Conservation (phyloP, 1,284 basidiomycete genomes). For the Uromyces viciae-fabae region DNA sequence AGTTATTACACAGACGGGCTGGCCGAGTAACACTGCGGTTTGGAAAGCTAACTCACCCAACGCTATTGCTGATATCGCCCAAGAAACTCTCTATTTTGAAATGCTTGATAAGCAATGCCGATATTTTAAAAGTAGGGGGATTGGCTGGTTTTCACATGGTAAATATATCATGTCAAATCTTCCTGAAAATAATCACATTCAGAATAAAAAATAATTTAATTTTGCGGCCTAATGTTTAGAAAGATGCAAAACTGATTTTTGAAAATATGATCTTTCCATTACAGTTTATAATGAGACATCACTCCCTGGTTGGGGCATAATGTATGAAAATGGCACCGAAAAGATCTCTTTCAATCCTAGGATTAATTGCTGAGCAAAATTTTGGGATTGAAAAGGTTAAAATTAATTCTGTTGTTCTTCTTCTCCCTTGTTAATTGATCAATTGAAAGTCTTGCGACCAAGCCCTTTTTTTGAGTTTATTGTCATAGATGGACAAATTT, state of each 20-base stretch:
- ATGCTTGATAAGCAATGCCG: slow-evolving; percentile 49
- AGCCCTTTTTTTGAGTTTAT: no score
- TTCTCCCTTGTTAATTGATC: neutral
- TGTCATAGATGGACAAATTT: no score
- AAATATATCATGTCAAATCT: neutral
- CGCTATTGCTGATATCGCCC: slow-evolving; percentile 48
- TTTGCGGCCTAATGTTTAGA: no score
- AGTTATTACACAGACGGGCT: slow-evolving; percentile 54
- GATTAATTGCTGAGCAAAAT: neutral
- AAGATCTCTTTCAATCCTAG: slow-evolving; percentile 21
- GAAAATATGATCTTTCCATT: neutral
- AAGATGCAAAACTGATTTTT: no score
- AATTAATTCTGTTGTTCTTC: neutral
- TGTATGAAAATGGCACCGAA: slow-evolving; percentile 20
- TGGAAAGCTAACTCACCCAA: slow-evolving; percentile 49
- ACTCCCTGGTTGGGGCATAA: slow-evolving; percentile 27
- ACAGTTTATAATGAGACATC: slow-evolving; percentile 26
- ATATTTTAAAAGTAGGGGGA: slow-evolving; percentile 26
- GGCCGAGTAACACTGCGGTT: slow-evolving; percentile 50
- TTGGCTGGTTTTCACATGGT: slow-evolving; percentile 44
- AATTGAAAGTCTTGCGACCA: no score
- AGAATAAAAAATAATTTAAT: no score
- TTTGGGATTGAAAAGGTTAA: no score
- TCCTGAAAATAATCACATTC: neutral
- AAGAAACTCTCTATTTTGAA: slow-evolving; percentile 56